phyloP scores from a whole-genome alignment of 768 basidiomycete genomes.

The Inosperma sp. region DNA sequence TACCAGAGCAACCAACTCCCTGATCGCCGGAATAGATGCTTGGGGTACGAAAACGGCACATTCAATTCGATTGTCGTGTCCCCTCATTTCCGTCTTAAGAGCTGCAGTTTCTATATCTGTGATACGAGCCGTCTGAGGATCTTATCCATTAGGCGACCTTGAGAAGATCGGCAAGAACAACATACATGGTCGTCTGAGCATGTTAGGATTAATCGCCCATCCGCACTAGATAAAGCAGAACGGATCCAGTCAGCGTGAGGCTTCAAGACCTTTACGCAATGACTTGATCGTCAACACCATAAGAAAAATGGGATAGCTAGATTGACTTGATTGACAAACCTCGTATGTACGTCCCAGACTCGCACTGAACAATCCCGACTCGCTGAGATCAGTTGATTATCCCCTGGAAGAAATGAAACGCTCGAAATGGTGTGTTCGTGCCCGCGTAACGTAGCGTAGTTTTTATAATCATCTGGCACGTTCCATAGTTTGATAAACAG shows the following conservation, averaged over 20 bases:
- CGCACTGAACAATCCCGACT: slow-evolving; percentile 85
- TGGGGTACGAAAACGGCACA: slow-evolving; percentile 76
- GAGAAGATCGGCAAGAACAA: slow-evolving; percentile 5
- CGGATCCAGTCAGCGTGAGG: slow-evolving; percentile 84
- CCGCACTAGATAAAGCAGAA: slow-evolving; percentile 56
- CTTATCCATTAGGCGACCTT: neutral
- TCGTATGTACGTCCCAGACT: slow-evolving; percentile 82
- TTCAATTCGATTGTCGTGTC: slow-evolving; percentile 86
- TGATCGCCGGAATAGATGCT: slow-evolving; percentile 67
- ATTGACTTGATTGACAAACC: slow-evolving; percentile 45
- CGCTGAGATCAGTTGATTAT: slow-evolving; percentile 78
- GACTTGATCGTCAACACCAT: slow-evolving; percentile 70
- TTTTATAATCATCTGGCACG: slow-evolving; percentile 85
- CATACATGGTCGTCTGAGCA: slow-evolving; percentile 85
- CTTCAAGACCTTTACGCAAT: slow-evolving; percentile 46
- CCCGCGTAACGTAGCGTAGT: slow-evolving; percentile 78
- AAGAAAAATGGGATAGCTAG: slow-evolving; percentile 6
- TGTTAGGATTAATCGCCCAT: slow-evolving; percentile 71
- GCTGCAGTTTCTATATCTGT: slow-evolving; percentile 48
- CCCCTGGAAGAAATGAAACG: slow-evolving; percentile 80
- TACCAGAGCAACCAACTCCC: slow-evolving; percentile 73
- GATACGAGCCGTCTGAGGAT: slow-evolving; percentile 21
- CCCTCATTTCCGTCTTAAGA: slow-evolving; percentile 76
- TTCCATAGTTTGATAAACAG: slow-evolving; percentile 93
- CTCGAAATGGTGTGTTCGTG: slow-evolving; percentile 91